Conservation (phyloP, 148 eudicot species). For the Camellia sinensis region DNA sequence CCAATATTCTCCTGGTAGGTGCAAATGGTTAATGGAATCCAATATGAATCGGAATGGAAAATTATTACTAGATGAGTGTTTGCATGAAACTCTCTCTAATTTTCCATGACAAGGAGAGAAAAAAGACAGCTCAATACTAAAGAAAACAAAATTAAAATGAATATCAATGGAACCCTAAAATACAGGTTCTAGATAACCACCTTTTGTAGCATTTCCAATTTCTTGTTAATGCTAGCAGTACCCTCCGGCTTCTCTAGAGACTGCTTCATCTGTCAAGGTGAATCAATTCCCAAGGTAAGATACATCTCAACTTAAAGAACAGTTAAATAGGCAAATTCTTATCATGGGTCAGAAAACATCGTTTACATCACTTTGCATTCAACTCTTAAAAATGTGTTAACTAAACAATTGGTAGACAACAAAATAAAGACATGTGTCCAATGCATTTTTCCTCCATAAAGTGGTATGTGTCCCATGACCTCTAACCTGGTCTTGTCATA, state of each 20-base stretch:
- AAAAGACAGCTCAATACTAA: not conserved
- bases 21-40: not conserved
- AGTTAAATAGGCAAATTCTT: not conserved
- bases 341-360: not conserved
- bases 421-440: not conserved
- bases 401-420: not conserved
- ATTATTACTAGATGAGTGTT: not conserved
- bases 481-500: not conserved
- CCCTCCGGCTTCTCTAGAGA: slow-evolving; percentile 30
- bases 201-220: slow-evolving; percentile 59
- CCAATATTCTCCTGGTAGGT: slow-evolving; percentile 64
- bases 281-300: not conserved
- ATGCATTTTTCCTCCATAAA: not conserved
- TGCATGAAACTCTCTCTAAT: not conserved
- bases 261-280: slow-evolving; percentile 41
- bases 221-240: slow-evolving; percentile 30
- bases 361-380: not conserved
- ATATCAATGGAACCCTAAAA: not conserved
- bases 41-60: not conserved
- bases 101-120: not conserved
- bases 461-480: not conserved
- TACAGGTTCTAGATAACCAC: slow-evolving; percentile 23
- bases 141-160: not conserved
- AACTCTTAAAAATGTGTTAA: not conserved
- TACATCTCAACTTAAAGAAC: not conserved